A percentile compares a stretch with the other conserved stretches of the same genome.
Evolutionary conservation across 495 filamentous ascomycete species (phyloP).

Genomic region (Extremus antarcticus): DNA sequence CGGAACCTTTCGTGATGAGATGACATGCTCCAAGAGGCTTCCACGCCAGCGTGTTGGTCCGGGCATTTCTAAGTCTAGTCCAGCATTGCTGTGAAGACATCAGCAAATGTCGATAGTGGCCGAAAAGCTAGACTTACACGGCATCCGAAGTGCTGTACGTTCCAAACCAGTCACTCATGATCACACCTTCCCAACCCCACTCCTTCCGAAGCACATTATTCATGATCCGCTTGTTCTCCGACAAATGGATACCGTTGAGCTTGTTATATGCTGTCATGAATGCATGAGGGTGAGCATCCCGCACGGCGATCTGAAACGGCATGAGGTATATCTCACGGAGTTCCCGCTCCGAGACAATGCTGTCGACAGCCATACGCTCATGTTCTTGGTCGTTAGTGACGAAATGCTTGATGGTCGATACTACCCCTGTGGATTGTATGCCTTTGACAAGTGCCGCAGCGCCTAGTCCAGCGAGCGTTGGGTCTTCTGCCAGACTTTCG

Average conservation of each 20-base stretch:
- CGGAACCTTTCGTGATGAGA: constrained; percentile 48
- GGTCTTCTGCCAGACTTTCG: constrained; percentile 72
- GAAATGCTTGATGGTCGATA: constrained; percentile 69
- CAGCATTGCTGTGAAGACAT: too few species aligned
- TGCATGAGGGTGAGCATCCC: constrained; percentile 51
- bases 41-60: constrained; percentile 57
- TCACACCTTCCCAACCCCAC: constrained; percentile 58
- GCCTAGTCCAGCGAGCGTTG: constrained; percentile 54
- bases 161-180: constrained; percentile 67
- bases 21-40: constrained; percentile 46
- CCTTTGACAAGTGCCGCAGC: constrained; percentile 58
- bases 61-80: constrained; percentile 67
- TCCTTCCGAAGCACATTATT: constrained; percentile 56
- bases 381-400: constrained; percentile 75
- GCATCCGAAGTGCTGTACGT: constrained; percentile 59
- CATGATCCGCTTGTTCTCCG: constrained; percentile 53
- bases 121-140: too few species aligned
- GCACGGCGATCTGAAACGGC: constrained; percentile 61
- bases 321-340: constrained; percentile 67
- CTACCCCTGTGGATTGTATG: constrained; percentile 59
- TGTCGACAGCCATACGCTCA: constrained; percentile 55
- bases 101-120: too few species aligned
- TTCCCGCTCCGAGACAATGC: constrained; percentile 56
- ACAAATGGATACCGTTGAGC: constrained; percentile 60
- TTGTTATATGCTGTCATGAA: constrained; percentile 72